Conservation (phyloP, 2,329 filamentous ascomycete species). For the Pseudophaeomoniella oleicola region DNA sequence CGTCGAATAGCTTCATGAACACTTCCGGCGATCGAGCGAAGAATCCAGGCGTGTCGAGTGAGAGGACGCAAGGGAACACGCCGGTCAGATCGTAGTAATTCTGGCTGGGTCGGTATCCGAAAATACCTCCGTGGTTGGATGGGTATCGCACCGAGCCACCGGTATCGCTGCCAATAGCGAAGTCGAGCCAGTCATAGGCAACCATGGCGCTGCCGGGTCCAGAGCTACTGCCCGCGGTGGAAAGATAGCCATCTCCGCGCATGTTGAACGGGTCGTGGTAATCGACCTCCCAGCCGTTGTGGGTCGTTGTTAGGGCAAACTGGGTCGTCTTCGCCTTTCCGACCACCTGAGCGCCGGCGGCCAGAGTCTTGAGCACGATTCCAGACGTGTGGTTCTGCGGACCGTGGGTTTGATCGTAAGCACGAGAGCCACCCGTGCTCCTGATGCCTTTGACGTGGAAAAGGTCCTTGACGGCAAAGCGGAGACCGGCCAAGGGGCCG, state of each 20-base stretch:
- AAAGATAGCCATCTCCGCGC: slow-evolving; percentile 21
- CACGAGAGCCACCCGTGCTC: too few relatives aligned
- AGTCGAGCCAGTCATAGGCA: slow-evolving; percentile 20
- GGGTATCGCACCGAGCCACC: slow-evolving; percentile 4
- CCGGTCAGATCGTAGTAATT: too few relatives aligned
- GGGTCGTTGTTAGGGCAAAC: slow-evolving; percentile 7
- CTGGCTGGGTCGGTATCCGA: slow-evolving; percentile 3
- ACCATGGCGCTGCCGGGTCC: slow-evolving; percentile 14
- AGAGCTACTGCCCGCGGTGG: slow-evolving; percentile 12
- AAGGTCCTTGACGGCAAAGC: too few relatives aligned
- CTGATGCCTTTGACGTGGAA: too few relatives aligned
- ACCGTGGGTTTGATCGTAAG: too few relatives aligned
- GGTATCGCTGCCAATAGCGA: slow-evolving; percentile 6
- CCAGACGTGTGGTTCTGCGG: too few relatives aligned
- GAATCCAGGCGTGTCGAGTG: too few relatives aligned
- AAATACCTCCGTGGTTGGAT: slow-evolving; percentile 4
- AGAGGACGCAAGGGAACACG: too few relatives aligned
- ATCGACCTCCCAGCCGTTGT: slow-evolving; percentile 16
- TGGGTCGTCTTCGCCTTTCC: slow-evolving; percentile 10
- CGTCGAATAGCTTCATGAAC: too few relatives aligned
- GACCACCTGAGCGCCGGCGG: slow-evolving; percentile 7
- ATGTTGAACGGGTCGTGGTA: slow-evolving; percentile 23
- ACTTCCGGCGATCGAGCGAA: too few relatives aligned
- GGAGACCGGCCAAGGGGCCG: too few relatives aligned
- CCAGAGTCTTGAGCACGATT: too few relatives aligned